These are phyloP conservation scores for Hemisphaericaspora subhashii DNA, from an alignment of 1,139 yeast species.

Conservation along the genomic window DNA sequence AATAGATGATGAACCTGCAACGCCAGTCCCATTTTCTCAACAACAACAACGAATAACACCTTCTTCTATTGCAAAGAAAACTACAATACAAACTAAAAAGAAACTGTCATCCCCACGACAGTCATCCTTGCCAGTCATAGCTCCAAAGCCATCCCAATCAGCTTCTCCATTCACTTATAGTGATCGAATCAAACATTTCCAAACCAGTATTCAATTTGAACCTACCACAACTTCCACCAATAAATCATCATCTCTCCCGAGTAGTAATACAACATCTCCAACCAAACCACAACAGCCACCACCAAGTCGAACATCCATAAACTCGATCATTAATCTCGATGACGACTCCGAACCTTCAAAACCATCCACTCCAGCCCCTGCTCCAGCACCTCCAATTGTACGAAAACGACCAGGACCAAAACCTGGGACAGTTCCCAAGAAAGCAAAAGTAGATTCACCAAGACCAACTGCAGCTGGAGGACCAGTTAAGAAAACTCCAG, in stretches of 20 bases:
- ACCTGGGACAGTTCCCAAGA: slow-evolving; percentile 6
- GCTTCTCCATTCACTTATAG: slow-evolving; percentile 11
- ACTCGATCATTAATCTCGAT: slow-evolving; percentile 38
- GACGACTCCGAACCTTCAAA: slow-evolving; percentile 21
- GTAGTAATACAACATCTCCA: slow-evolving; percentile 5
- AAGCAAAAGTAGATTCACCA: slow-evolving; percentile 10
- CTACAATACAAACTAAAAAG: slow-evolving; percentile 4
- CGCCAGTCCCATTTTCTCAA: slow-evolving; percentile 9
- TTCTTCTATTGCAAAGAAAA: slow-evolving; percentile 1
- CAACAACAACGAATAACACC: slow-evolving; percentile 2
- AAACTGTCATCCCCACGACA: slow-evolving; percentile 7
- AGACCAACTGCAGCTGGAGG: slow-evolving; percentile 4
- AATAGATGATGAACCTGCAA: slow-evolving; percentile 13
- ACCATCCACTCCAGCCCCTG: slow-evolving; percentile 9
- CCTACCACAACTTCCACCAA: slow-evolving; percentile 9
- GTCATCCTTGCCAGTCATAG: slow-evolving; percentile 12
- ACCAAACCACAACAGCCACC: slow-evolving; percentile 10
- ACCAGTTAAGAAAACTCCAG: slow-evolving; percentile 12
- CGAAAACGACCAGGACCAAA: slow-evolving; percentile 15
- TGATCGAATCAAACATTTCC: slow-evolving; percentile 33
- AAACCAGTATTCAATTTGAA: slow-evolving; percentile 28
- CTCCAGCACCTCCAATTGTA: slow-evolving; percentile 11
- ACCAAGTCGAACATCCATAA: slow-evolving; percentile 35
- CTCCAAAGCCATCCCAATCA: slow-evolving; percentile 16
- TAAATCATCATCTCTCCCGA: no score